A percentile compares a stretch with the other conserved stretches of the same genome.
Conservation (phyloP, 352 stramenopile genomes). For the Peronospora belbahrii region DNA sequence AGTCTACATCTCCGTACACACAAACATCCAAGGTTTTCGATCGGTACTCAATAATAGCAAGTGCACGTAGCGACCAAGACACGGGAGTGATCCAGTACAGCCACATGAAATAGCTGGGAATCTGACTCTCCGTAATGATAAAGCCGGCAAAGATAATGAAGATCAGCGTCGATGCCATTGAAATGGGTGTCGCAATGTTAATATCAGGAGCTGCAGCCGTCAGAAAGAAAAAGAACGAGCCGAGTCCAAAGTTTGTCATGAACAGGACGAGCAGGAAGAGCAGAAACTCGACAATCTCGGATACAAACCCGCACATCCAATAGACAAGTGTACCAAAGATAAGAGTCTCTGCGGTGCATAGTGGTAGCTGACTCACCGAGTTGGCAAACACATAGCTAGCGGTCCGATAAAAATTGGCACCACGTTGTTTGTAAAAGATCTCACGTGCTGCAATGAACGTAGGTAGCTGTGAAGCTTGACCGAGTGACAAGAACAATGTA, state of each 20-base stretch:
- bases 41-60: conserved; percentile 40
- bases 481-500: too few species aligned
- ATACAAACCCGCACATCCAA: conserved; percentile 54
- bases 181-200: background rate
- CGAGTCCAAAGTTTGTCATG: conserved; percentile 40
- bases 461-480: conserved; percentile 58
- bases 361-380: conserved; percentile 25
- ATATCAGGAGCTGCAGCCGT: background rate
- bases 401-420: conserved; percentile 67
- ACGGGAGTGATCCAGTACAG: conserved; percentile 61
- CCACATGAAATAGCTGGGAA: conserved; percentile 49
- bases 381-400: conserved; percentile 37
- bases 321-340: conserved; percentile 70
- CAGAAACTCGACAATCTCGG: conserved; percentile 26
- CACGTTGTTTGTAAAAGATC: conserved; percentile 79
- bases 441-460: conserved; percentile 55
- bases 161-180: background rate
- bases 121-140: too few species aligned
- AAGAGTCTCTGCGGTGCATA: conserved; percentile 39
- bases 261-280: conserved; percentile 41
- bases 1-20: conserved; percentile 30
- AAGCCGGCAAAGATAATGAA: conserved; percentile 32
- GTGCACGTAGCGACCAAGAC: conserved; percentile 31
- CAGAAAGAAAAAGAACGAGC: conserved; percentile 36
- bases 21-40: conserved; percentile 28